phyloP scores from a whole-genome alignment of 805 yeast genomes.

The Starmerella ratchasimensis region DNA sequence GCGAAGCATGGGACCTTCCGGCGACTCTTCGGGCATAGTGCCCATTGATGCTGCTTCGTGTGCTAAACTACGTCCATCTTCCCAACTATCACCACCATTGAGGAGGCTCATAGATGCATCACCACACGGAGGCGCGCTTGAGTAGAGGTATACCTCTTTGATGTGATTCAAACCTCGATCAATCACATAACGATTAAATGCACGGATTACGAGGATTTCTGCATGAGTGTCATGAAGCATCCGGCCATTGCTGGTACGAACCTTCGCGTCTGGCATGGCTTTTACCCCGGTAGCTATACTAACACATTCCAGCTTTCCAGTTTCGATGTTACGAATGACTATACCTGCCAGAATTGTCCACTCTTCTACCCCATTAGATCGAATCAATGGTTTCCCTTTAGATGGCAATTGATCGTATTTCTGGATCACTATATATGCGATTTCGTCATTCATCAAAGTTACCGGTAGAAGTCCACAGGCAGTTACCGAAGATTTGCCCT shows the following conservation, averaged over 20 bases:
- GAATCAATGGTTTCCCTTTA: constrained; percentile 43
- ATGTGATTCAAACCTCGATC: constrained; percentile 9
- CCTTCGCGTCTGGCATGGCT: constrained; percentile 42
- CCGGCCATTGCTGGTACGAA: constrained; percentile 39
- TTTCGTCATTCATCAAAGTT: constrained; percentile 11
- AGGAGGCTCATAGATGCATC: constrained; percentile 41
- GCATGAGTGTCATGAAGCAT: constrained; percentile 85
- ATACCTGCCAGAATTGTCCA: constrained; percentile 78
- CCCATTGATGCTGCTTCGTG: too few species aligned
- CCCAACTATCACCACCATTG: constrained; percentile 26
- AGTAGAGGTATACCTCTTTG: constrained; percentile 13
- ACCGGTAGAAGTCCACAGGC: too few species aligned
- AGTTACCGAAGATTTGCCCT: too few species aligned
- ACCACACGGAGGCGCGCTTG: constrained; percentile 19
- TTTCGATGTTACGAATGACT: constrained; percentile 28
- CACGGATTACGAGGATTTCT: constrained; percentile 60
- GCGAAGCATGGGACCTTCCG: constrained; percentile 9
- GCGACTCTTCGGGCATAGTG: neutral
- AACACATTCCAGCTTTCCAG: constrained; percentile 27
- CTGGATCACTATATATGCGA: constrained; percentile 20
- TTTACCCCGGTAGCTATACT: constrained; percentile 74
- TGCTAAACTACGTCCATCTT: too few species aligned
- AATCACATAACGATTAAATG: constrained; percentile 49
- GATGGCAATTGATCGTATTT: constrained; percentile 21
- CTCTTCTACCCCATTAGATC: constrained; percentile 56